Evolutionary conservation across 2,329 filamentous ascomycete species (phyloP).

Genomic region (Monilinia aucupariae): DNA sequence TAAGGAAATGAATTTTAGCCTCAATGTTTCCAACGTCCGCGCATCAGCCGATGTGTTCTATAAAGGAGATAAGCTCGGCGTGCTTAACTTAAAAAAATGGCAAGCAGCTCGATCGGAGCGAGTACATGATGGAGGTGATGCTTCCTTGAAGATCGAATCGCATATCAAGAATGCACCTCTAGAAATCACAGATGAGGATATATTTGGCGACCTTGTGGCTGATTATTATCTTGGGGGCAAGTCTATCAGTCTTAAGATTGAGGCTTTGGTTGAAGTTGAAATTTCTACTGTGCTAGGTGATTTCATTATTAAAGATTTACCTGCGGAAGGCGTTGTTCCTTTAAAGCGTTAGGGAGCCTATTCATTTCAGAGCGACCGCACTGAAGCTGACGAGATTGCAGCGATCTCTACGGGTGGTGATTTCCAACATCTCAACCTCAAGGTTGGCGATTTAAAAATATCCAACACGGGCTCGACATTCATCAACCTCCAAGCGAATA

Average conservation of each 20-base stretch:
- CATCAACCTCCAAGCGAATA: conserved; percentile 61
- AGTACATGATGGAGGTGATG: conserved; percentile 52
- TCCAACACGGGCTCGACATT: conserved; percentile 66
- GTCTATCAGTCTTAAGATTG: conserved; percentile 65
- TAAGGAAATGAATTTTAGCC: conserved; percentile 76
- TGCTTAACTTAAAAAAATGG: conserved; percentile 75
- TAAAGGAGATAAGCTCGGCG: conserved; percentile 69
- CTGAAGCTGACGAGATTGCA: conserved; percentile 39
- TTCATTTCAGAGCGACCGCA: conserved; percentile 38
- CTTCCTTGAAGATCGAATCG: conserved; percentile 68
- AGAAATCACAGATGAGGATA: conserved; percentile 70
- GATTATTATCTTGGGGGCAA: conserved; percentile 68
- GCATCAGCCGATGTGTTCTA: conserved; percentile 80
- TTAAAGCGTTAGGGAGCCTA: conserved; percentile 85
- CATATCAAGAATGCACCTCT: conserved; percentile 73
- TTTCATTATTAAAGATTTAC: conserved; percentile 76
- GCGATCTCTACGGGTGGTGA: conserved; percentile 52
- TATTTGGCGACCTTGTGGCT: conserved; percentile 77
- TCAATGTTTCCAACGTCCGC: conserved; percentile 71
- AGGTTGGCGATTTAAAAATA: conserved; percentile 66
- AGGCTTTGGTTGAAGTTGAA: conserved; percentile 76
- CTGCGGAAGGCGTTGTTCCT: conserved; percentile 77
- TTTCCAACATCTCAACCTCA: conserved; percentile 49
- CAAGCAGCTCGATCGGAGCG: conserved; percentile 77
- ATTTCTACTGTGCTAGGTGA: conserved; percentile 76